phyloP scores from a whole-genome alignment of 164 flowering plant genomes.

The Vitis labrusca region DNA sequence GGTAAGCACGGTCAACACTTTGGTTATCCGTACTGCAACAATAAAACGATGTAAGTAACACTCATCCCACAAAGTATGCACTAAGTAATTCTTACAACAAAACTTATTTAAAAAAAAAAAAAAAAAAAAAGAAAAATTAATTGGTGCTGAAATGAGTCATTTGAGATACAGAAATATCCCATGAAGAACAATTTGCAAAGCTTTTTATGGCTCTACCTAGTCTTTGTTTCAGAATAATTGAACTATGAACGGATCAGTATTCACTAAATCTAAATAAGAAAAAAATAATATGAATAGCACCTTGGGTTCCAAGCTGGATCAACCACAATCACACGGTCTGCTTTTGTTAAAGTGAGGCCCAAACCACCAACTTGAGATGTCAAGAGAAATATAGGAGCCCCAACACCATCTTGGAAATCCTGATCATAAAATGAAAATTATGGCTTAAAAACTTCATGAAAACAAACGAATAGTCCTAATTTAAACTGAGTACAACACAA shows the following conservation, averaged over 20 bases:
- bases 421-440: constrained; percentile 21
- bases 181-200: background rate
- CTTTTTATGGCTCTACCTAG: background rate
- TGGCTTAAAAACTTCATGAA: background rate
- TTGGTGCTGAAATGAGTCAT: no score
- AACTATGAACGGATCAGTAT: background rate
- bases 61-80: background rate
- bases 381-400: constrained; percentile 86
- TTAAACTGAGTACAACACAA: constrained; percentile 18
- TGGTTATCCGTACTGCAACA: constrained; percentile 88
- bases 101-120: background rate
- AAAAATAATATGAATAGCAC: constrained; percentile 27
- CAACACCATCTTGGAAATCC: constrained; percentile 92
- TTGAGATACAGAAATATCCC: no score
- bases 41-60: background rate
- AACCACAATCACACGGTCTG: constrained; percentile 99
- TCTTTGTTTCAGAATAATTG: background rate
- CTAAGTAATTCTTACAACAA: background rate
- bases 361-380: constrained; percentile 99
- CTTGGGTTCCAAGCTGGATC: constrained; percentile 99
- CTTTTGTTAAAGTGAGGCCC: constrained; percentile 95
- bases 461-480: background rate
- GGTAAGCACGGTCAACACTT: constrained; percentile 98
- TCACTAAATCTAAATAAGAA: background rate
- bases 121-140: no score